A percentile compares a stretch with the other conserved stretches of the same genome.
Conservation (phyloP, 2,329 filamentous ascomycete species). For the Diaporthe aspalathi region DNA sequence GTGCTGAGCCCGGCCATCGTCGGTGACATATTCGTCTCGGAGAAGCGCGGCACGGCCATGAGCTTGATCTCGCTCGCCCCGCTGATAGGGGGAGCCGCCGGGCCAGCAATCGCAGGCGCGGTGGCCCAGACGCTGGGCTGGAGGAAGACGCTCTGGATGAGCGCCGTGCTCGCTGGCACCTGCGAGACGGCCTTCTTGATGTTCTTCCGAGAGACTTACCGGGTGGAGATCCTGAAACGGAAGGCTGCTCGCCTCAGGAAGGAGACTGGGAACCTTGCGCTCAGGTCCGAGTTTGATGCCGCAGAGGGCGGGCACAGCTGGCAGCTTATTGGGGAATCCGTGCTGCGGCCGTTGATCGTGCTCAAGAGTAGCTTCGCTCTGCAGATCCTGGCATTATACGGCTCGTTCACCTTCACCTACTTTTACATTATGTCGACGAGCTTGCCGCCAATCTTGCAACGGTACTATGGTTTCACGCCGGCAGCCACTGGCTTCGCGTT, state of each 20-base stretch:
- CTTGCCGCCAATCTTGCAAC: conserved; percentile 61
- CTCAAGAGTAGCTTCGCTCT: conserved; percentile 64
- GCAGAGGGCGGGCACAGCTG: conserved; percentile 45
- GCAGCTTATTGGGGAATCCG: conserved; percentile 50
- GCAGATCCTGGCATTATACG: conserved; percentile 59
- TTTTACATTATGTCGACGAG: conserved; percentile 67
- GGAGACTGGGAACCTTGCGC: conserved; percentile 47
- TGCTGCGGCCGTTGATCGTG: conserved; percentile 59
- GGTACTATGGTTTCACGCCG: conserved; percentile 61
- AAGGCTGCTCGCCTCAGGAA: conserved; percentile 50
- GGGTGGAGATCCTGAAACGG: conserved; percentile 63
- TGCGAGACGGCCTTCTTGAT: conserved; percentile 64
- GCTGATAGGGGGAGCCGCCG: conserved; percentile 66
- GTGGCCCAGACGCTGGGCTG: conserved; percentile 67
- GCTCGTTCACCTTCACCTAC: conserved; percentile 61
- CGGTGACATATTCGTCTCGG: conserved; percentile 70
- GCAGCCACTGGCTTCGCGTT: conserved; percentile 65
- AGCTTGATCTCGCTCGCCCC: conserved; percentile 68
- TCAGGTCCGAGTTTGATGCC: conserved; percentile 49
- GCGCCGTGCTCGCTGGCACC: conserved; percentile 57
- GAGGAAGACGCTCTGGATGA: conserved; percentile 64
- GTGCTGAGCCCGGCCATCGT: conserved; percentile 73
- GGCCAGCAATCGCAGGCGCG: conserved; percentile 65
- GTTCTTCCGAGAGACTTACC: conserved; percentile 71
- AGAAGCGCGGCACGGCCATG: conserved; percentile 69